Percentiles rank a stretch among this genome's conserved stretches.
These are phyloP conservation scores for Chamaecrista fasciculata DNA, from an alignment of 306 rosid species.

Conservation along the genomic window DNA sequence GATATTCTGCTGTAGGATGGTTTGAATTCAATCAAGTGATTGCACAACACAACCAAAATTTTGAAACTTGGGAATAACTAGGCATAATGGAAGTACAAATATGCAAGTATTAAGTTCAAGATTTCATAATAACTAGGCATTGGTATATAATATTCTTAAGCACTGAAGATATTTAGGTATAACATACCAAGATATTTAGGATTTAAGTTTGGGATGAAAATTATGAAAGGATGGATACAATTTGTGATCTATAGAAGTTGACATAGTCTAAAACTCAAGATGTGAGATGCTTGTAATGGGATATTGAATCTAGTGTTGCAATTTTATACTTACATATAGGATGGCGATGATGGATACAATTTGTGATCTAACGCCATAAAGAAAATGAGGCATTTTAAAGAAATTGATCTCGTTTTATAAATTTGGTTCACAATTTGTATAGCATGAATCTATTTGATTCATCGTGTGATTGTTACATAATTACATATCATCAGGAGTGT, in stretches of 20 bases:
- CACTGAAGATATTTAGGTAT: not conserved
- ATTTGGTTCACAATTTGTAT: too few relatives aligned
- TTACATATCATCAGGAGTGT: too few relatives aligned
- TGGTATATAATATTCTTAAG: not conserved
- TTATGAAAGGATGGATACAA: too few relatives aligned
- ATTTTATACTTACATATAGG: not conserved
- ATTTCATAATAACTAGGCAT: too few relatives aligned
- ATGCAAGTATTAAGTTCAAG: not conserved
- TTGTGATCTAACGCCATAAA: too few relatives aligned
- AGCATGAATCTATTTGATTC: too few relatives aligned
- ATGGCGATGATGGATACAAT: too few relatives aligned
- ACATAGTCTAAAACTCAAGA: not conserved
- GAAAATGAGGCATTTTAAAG: not conserved
- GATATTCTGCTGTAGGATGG: not conserved
- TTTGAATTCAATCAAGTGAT: not conserved
- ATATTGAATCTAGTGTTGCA: not conserved
- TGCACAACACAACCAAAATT: not conserved
- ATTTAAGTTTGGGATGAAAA: not conserved
- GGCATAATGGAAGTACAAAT: not conserved
- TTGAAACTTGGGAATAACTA: not conserved
- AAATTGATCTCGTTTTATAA: too few relatives aligned
- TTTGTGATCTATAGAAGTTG: not conserved
- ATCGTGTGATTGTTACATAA: too few relatives aligned
- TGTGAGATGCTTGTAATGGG: not conserved
- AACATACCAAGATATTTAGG: not conserved